Evolutionary conservation across 305 asterid genomes (phyloP), one percentile per base, ranked within the genome.

Genomic region (Fraxinus velutina): DNA sequence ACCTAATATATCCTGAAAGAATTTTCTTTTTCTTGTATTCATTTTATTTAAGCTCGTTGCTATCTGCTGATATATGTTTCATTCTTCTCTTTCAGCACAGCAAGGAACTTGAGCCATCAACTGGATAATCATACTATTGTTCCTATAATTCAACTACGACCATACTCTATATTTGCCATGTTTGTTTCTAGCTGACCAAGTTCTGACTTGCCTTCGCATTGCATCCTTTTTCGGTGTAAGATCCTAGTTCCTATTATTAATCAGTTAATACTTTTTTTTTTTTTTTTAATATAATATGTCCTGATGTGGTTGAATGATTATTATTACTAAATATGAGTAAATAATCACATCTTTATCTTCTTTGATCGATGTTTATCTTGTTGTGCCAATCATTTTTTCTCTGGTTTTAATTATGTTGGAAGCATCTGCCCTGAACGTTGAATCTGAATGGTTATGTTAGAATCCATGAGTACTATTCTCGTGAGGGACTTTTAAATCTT

Each of bases 11-110:
- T 70, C 44, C 42, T 30, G 10, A 29, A 29, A 34, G 10, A 70
- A 1, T 78, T 8, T 36, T 78, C 75, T 37, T 78, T 60, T 64
- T 36, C 29, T 78, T 50, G 24, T 21, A 17, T 66, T 36, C 75
- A 32, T 21, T 70, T 75, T 83, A n/a, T 1, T 82, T 42, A 76
- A 4, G 15, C 37, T 76, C 72, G 15, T 76, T 70, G 60, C 76
- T 39, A 2, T 50, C 76, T 76, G 32, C 42, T 80, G 66, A 7
- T 80, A 34, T 50, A 9, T 39, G 68, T 33, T 71, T 71, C 76
- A 27, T 77, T 83, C 82, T 83, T 42, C 60, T 55, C 71, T 34
- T 72, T n/a, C 82, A 72, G 81, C 62, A n/a, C 68, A 55, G 50
- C 74, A 68, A n/a, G 76, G 47, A 32, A 6, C 24, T 47, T 73